Evolutionary conservation across 345 rosid genomes (phyloP).

Genomic region (Populus davidiana): DNA sequence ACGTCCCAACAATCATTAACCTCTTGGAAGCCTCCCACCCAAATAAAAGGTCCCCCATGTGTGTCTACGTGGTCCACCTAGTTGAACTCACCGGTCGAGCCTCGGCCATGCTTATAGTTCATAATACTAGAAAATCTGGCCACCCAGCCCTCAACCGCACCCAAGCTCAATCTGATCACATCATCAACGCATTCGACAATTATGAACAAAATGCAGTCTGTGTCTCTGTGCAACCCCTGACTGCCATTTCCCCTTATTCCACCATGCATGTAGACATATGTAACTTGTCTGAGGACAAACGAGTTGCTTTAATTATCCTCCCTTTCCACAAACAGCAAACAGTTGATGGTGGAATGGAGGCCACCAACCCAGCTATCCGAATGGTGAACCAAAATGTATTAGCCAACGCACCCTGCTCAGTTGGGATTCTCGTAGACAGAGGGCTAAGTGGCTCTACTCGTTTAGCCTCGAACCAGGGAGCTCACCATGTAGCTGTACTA

Average conservation of each 20-base stretch:
- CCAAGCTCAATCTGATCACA: conserved; percentile 94
- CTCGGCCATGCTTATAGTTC: conserved; percentile 91
- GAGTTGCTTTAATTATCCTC: conserved; percentile 64
- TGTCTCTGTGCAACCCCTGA: conserved; percentile 75
- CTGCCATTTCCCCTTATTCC: conserved; percentile 87
- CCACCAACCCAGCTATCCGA: conserved; percentile 75
- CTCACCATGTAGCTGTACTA: conserved; percentile 69
- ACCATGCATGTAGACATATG: conserved; percentile 96
- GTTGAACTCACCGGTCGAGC: conserved; percentile 96
- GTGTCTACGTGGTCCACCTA: conserved; percentile 77
- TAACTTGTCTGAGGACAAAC: conserved; percentile 82
- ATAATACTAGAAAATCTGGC: conserved; percentile 67
- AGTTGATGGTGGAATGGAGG: conserved; percentile 96
- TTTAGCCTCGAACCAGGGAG: conserved; percentile 43
- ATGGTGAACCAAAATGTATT: conserved; percentile 75
- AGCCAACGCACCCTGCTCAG: conserved; percentile 73
- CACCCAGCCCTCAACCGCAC: conserved; percentile 72
- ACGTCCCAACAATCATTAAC: conserved; percentile 85
- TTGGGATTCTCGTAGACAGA: conserved; percentile 86
- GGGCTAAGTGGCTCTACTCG: conserved; percentile 64
- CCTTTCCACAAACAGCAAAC: conserved; percentile 96
- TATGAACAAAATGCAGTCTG: conserved; percentile 60
- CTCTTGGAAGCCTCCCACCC: conserved; percentile 86
- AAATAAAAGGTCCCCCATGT: conserved; percentile 68
- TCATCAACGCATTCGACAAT: conserved; percentile 79